A percentile compares a stretch with the other conserved stretches of the same genome.
Evolutionary conservation across 1,284 basidiomycete species (phyloP).

Genomic region (Chalciporus sp.): DNA sequence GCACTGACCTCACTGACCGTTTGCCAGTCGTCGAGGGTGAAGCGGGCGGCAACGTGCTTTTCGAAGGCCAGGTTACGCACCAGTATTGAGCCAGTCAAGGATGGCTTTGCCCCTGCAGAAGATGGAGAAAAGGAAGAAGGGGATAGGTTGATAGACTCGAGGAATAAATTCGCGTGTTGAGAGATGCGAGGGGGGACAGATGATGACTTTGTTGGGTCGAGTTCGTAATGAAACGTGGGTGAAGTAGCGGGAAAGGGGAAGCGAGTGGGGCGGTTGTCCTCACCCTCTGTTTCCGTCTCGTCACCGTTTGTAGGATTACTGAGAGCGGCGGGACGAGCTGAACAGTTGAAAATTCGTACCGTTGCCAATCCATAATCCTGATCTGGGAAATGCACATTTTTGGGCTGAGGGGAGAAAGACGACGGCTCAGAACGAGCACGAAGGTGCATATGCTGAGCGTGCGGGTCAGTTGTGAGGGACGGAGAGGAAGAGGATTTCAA

Average conservation of each 20-base stretch:
- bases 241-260: constrained; percentile 48
- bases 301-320: constrained; percentile 54
- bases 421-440: constrained; percentile 67
- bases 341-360: constrained; percentile 82
- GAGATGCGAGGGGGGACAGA: constrained; percentile 40
- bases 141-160: constrained; percentile 51
- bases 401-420: constrained; percentile 67
- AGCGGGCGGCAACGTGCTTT: constrained; percentile 86
- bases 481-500: constrained; percentile 73
- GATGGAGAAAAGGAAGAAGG: constrained; percentile 38
- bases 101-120: constrained; percentile 32
- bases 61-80: constrained; percentile 87
- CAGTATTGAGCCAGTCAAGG: constrained; percentile 68
- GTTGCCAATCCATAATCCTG: constrained; percentile 69
- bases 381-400: constrained; percentile 88
- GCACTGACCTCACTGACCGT: constrained; percentile 88
- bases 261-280: constrained; percentile 33
- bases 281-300: constrained; percentile 78
- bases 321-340: constrained; percentile 70
- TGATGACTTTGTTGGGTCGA: constrained; percentile 46
- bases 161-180: constrained; percentile 41
- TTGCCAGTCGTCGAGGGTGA: constrained; percentile 93
- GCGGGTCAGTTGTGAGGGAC: constrained; percentile 36
- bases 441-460: constrained; percentile 34
- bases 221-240: constrained; percentile 55